A percentile compares a stretch with the other conserved stretches of the same genome.
phyloP scores from a whole-genome alignment of 1,284 basidiomycete genomes.

The Exsudoporus floridanus region DNA sequence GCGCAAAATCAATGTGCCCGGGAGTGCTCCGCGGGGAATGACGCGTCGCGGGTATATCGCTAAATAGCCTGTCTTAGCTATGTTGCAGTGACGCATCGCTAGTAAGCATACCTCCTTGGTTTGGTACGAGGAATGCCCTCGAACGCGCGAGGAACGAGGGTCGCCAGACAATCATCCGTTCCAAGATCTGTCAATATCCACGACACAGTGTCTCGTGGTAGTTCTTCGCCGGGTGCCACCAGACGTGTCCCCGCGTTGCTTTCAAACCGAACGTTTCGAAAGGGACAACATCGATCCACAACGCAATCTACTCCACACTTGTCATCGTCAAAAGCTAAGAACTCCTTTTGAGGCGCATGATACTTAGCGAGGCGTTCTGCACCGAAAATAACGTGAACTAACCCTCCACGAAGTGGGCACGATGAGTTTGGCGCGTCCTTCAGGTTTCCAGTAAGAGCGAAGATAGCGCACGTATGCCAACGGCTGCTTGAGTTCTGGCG shows the following conservation, averaged over 20 bases:
- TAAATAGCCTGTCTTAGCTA: constrained; percentile 11
- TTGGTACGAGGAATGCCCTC: constrained; percentile 15
- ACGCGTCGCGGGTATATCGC: constrained; percentile 2
- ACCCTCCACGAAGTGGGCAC: constrained; percentile 31
- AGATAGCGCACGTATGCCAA: constrained; percentile 27
- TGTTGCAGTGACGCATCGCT: not conserved
- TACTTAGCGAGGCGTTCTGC: not conserved
- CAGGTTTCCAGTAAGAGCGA: constrained; percentile 23
- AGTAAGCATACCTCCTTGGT: constrained; percentile 18
- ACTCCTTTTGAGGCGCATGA: constrained; percentile 8
- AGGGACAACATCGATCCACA: constrained; percentile 13
- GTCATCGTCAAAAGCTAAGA: constrained; percentile 4
- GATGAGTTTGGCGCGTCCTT: constrained; percentile 18
- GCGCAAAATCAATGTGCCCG: constrained; percentile 16
- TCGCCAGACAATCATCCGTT: constrained; percentile 1
- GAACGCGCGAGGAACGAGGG: constrained; percentile 15
- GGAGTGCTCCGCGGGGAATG: not conserved
- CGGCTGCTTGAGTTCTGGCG: constrained; percentile 16
- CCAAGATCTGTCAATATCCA: constrained; percentile 8
- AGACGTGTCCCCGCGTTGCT: not conserved
- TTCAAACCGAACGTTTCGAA: constrained; percentile 18
- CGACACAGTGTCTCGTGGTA: constrained; percentile 17
- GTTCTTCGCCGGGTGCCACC: not conserved
- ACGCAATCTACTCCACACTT: constrained; percentile 1
- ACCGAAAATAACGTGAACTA: not conserved